Percentiles rank a stretch among this genome's conserved stretches.
Evolutionary conservation across 2,329 filamentous ascomycete genomes (phyloP).

Genomic region (Tolypocladium cylindrosporum): DNA sequence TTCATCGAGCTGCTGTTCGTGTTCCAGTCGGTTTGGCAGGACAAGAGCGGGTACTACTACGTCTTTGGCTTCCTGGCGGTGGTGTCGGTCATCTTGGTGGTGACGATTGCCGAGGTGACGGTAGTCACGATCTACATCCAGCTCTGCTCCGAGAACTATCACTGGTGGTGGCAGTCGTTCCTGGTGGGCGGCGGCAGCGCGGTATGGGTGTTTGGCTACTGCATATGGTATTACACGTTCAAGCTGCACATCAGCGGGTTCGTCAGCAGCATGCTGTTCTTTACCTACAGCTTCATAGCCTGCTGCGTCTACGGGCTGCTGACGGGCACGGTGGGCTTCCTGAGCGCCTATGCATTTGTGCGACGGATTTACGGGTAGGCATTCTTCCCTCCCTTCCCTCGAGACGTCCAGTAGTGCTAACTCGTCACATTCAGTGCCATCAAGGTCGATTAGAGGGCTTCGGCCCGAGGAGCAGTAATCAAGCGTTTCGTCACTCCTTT

Average conservation of each 20-base stretch:
- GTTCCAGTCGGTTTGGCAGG: constrained; percentile 80
- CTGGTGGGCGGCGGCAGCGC: constrained; percentile 66
- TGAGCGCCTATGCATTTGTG: constrained; percentile 77
- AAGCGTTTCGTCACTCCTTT: background rate
- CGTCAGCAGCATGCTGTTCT: constrained; percentile 71
- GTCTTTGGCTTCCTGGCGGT: constrained; percentile 78
- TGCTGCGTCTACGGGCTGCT: constrained; percentile 73
- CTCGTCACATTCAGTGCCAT: constrained; percentile 30
- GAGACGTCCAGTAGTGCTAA: constrained; percentile 1
- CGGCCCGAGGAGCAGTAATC: background rate
- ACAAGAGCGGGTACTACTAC: constrained; percentile 88
- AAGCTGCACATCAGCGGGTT: constrained; percentile 76
- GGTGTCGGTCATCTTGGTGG: constrained; percentile 59
- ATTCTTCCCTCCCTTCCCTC: background rate
- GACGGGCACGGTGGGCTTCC: constrained; percentile 74
- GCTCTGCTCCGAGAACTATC: constrained; percentile 76
- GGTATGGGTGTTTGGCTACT: constrained; percentile 75
- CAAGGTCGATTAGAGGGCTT: constrained; percentile 32
- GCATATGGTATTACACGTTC: constrained; percentile 72
- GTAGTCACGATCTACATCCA: constrained; percentile 76
- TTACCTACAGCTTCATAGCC: constrained; percentile 73
- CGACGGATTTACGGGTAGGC: constrained; percentile 70
- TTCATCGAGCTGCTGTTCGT: constrained; percentile 83
- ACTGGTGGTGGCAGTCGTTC: constrained; percentile 92
- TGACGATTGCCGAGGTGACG: constrained; percentile 75